A percentile compares a stretch with the other conserved stretches of the same genome.
These are phyloP conservation scores for Neofusicoccum cordaticola DNA, from an alignment of 2,329 filamentous ascomycete genomes.

Conservation along the genomic window DNA sequence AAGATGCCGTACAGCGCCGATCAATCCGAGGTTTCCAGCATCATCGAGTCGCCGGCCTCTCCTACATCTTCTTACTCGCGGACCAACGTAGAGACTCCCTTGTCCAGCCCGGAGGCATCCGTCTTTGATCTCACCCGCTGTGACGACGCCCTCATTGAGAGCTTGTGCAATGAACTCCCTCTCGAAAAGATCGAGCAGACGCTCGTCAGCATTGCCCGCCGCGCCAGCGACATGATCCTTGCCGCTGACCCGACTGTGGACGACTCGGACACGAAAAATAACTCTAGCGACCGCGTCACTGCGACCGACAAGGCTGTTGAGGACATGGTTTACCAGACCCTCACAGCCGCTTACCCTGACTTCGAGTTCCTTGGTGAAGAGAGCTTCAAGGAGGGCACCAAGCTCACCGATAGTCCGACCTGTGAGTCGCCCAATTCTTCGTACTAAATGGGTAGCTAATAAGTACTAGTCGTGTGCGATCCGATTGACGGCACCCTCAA, in stretches of 20 bases:
- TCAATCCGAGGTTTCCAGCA: neutral
- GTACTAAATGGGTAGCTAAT: too few species aligned
- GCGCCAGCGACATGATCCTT: slow-evolving; percentile 33
- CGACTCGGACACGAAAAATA: slow-evolving; percentile 33
- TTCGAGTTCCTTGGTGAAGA: slow-evolving; percentile 43
- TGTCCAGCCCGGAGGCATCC: slow-evolving; percentile 1
- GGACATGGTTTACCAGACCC: slow-evolving; percentile 44
- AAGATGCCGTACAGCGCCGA: slow-evolving; percentile 3
- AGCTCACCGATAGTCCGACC: slow-evolving; percentile 30
- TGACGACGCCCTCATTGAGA: slow-evolving; percentile 6
- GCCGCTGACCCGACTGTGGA: slow-evolving; percentile 28
- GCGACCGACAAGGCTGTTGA: slow-evolving; percentile 56
- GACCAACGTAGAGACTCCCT: neutral
- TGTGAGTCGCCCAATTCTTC: slow-evolving; percentile 10
- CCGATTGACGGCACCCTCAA: slow-evolving; percentile 41
- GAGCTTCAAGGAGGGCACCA: slow-evolving; percentile 30
- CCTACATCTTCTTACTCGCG: neutral
- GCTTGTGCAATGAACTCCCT: neutral
- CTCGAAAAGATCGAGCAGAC: neutral
- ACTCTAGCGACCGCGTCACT: slow-evolving; percentile 53
- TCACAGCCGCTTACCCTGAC: slow-evolving; percentile 45
- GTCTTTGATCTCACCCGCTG: neutral
- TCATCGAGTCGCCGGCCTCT: neutral
- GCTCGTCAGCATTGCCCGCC: slow-evolving; percentile 24
- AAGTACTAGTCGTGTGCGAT: slow-evolving; percentile 29